These are phyloP conservation scores for Dipodascopsis tothii DNA, from an alignment of 805 yeast species.

Conservation along the genomic window DNA sequence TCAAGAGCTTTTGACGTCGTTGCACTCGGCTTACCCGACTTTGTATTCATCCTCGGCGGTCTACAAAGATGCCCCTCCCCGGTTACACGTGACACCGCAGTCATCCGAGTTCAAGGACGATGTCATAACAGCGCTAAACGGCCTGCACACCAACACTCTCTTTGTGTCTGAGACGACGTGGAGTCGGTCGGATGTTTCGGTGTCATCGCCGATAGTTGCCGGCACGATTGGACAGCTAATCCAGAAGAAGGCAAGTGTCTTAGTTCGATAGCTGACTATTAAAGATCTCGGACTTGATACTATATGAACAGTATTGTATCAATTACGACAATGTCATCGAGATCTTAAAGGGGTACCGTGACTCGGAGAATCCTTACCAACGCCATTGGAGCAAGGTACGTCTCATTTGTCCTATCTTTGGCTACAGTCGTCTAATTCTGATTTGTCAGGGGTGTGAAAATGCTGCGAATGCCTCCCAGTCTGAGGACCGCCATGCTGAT, in stretches of 20 bases:
- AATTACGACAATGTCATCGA: slow-evolving; percentile 15
- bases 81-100: not conserved
- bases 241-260: slow-evolving; percentile 5
- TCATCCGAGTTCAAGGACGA: slow-evolving; percentile 9
- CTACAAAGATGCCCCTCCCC: not conserved
- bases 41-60: slow-evolving; percentile 12
- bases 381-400: slow-evolving; percentile 16
- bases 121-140: slow-evolving; percentile 6
- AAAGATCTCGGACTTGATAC: slow-evolving; percentile 8
- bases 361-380: slow-evolving; percentile 2
- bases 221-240: slow-evolving; percentile 12
- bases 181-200: slow-evolving; percentile 10
- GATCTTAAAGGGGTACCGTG: slow-evolving; percentile 9
- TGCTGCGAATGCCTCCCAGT: slow-evolving; percentile 10
- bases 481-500: slow-evolving; percentile 8
- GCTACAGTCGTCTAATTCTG: not conserved
- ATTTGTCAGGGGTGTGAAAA: slow-evolving; percentile 9
- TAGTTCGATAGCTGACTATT: not conserved
- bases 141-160: not conserved
- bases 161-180: slow-evolving; percentile 4
- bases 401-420: not conserved
- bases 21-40: slow-evolving; percentile 15
- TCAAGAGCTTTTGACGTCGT: slow-evolving; percentile 7
- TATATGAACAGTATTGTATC: slow-evolving; percentile 16
- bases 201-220: slow-evolving; percentile 15